Evolutionary conservation across 176 grass and related monocot species (phyloP).

Genomic region (Saccharum officinarum): DNA sequence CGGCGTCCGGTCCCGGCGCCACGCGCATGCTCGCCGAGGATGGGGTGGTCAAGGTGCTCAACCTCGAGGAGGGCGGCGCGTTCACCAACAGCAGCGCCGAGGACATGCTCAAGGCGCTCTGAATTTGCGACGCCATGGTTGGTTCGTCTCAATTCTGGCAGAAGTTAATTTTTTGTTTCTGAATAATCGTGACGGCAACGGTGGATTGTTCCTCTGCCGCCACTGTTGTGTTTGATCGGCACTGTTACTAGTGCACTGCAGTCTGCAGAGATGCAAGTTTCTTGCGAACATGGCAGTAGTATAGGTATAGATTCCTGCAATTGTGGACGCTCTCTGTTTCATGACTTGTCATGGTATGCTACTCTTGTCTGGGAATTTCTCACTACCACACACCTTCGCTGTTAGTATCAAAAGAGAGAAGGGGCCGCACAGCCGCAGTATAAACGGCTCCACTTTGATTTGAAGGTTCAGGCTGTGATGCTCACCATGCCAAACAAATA

Average conservation of each 20-base stretch:
- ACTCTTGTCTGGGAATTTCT: background rate
- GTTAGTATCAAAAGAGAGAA: no score
- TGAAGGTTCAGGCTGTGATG: background rate
- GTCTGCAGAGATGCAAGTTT: constrained; percentile 3
- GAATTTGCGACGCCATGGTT: background rate
- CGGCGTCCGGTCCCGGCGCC: constrained; percentile 78
- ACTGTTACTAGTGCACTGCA: background rate
- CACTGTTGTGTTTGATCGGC: background rate
- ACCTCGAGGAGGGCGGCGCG: constrained; percentile 90
- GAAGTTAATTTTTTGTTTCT: background rate
- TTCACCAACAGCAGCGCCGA: constrained; percentile 94
- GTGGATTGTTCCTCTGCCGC: constrained; percentile 2
- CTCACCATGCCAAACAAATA: background rate
- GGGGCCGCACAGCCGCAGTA: no score
- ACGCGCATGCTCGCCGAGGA: constrained; percentile 89
- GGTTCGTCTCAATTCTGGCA: background rate
- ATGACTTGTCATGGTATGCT: background rate
- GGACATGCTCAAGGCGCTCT: constrained; percentile 85
- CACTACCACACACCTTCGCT: background rate
- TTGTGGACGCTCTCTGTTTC: background rate
- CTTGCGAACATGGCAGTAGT: constrained; percentile 1
- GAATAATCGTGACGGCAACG: constrained; percentile 35
- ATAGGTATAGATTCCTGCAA: background rate
- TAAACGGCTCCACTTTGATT: background rate
- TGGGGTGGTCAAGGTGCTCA: constrained; percentile 87